Evolutionary conservation across 2,329 filamentous ascomycete genomes (phyloP).

Genomic region (Reticulascus tulasneorum): DNA sequence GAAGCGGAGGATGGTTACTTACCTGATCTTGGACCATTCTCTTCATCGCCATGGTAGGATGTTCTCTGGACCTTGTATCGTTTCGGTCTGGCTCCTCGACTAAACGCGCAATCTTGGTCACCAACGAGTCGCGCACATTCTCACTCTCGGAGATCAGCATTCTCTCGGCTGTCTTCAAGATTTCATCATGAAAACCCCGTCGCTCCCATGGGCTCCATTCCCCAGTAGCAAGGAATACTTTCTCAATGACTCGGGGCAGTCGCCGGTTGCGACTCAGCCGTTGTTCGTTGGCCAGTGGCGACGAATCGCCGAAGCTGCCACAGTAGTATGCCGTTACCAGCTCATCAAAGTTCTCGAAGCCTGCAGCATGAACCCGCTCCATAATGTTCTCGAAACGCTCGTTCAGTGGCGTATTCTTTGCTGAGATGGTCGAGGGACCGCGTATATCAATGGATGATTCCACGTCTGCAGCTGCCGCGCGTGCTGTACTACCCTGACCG

Average conservation of each 20-base stretch:
- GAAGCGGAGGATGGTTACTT: too few relatives aligned
- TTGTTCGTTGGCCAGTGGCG: conserved; percentile 20
- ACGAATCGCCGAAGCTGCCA: conserved; percentile 14
- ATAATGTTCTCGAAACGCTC: conserved; percentile 19
- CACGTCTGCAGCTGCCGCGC: background rate
- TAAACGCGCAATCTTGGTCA: conserved; percentile 7
- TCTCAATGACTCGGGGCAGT: conserved; percentile 18
- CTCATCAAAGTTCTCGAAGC: conserved; percentile 22
- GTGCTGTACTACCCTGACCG: conserved; percentile 1
- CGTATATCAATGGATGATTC: background rate
- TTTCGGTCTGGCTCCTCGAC: conserved; percentile 13
- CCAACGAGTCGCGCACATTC: background rate
- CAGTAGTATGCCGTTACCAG: conserved; percentile 22
- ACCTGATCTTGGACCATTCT: conserved; percentile 19
- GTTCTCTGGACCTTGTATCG: conserved; percentile 4
- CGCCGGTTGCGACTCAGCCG: conserved; percentile 20
- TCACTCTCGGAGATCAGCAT: conserved; percentile 16
- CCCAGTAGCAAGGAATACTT: conserved; percentile 15
- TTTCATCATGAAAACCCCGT: conserved; percentile 21
- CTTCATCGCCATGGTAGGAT: conserved; percentile 15
- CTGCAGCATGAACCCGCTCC: conserved; percentile 16
- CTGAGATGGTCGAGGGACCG: background rate
- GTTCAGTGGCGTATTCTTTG: conserved; percentile 9
- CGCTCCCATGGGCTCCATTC: conserved; percentile 15
- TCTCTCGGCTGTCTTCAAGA: conserved; percentile 19